Percentiles rank a stretch among this genome's conserved stretches.
Evolutionary conservation across 1,284 basidiomycete species (phyloP).

Genomic region (Ustilago nuda): DNA sequence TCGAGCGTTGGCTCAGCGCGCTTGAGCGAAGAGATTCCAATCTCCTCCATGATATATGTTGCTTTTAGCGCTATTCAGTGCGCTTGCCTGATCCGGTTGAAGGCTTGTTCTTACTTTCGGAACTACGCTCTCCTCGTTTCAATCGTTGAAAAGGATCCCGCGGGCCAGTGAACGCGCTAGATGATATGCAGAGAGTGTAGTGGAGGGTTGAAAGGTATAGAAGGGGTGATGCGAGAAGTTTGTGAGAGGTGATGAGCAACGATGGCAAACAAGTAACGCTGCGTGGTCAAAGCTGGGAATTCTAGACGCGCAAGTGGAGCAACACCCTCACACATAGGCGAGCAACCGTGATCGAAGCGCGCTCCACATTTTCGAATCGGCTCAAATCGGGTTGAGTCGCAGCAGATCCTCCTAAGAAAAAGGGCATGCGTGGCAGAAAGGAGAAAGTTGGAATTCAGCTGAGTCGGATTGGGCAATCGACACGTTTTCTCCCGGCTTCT

Average conservation of each 20-base stretch:
- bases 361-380: conserved; percentile 28
- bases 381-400: conserved; percentile 15
- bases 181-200: background rate
- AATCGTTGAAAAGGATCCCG: background rate
- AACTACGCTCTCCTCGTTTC: background rate
- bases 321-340: conserved; percentile 15
- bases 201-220: background rate
- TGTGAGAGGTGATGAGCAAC: background rate
- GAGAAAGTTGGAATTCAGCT: conserved; percentile 14
- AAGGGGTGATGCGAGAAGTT: background rate
- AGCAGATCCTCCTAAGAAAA: background rate
- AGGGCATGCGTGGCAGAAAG: background rate
- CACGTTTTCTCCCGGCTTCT: conserved; percentile 36
- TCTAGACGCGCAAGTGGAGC: conserved; percentile 51
- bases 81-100: background rate
- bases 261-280: background rate
- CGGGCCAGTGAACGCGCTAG: background rate
- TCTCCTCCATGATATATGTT: conserved; percentile 60
- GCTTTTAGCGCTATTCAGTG: background rate
- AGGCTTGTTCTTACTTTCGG: background rate
- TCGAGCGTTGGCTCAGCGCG: conserved; percentile 59
- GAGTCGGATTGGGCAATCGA: conserved; percentile 26
- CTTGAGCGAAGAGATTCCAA: conserved; percentile 60
- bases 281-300: conserved; percentile 25
- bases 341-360: conserved; percentile 40